Evolutionary conservation across 2,329 filamentous ascomycete species (phyloP).

Genomic region (Gremmenia infestans): DNA sequence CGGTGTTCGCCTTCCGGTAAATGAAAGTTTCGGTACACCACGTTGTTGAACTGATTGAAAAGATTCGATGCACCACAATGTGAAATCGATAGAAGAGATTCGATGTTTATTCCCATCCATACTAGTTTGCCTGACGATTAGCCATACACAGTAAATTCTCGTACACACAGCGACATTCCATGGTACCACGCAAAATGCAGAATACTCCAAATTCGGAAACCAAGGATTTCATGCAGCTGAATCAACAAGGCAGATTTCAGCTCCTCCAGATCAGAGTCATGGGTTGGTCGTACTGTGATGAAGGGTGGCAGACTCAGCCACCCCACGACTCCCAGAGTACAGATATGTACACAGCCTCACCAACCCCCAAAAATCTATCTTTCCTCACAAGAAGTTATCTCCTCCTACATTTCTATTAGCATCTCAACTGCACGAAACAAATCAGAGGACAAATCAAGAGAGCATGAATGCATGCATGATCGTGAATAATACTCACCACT

Average conservation of each 20-base stretch:
- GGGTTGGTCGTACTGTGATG: neutral
- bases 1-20: neutral
- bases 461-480: neutral
- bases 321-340: neutral
- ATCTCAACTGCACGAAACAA: neutral
- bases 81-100: neutral
- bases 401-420: conserved; percentile 1
- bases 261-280: neutral
- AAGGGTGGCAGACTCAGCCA: neutral
- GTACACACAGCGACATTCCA: neutral
- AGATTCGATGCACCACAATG: too few relatives aligned
- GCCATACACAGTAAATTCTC: neutral
- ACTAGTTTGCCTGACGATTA: neutral
- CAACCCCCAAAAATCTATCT: conserved; percentile 2
- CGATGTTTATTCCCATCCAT: neutral
- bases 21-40: neutral
- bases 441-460: neutral
- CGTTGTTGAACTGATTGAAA: neutral
- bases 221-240: neutral
- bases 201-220: neutral
- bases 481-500: neutral
- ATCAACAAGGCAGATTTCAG: conserved; percentile 3
- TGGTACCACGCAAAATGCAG: neutral
- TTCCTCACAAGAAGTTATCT: conserved; percentile 4
- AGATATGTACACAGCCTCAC: neutral